Evolutionary conservation across 2,329 filamentous ascomycete genomes (phyloP), one percentile per base, ranked within the genome.

Genomic region (Cercospora berteroae): DNA sequence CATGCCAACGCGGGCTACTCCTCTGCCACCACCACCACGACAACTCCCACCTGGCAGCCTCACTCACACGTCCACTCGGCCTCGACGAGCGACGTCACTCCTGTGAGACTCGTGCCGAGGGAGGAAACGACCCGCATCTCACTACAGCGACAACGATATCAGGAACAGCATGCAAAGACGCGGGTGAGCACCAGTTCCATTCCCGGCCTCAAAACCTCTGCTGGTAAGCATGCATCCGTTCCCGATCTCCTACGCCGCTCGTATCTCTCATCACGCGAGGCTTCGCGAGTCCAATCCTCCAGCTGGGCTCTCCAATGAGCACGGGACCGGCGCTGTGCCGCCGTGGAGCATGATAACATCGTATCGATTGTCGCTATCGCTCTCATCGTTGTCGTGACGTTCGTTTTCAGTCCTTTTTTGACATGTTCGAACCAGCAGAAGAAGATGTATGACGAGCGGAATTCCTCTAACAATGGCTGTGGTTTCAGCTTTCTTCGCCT

Each of bases 401-500:
- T 6, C 3, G 3, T 23, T n/a, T 4, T 16, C 36, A n/a, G n/a
- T 39, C 36, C 36, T 39, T 8, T 39, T 39, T 8, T n/a, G 16
- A 6, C 5, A n/a, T 39, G 16, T n/a, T n/a, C 36, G 36, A n/a
- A 39, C 5, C 5, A n/a, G n/a, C 36, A 39, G 13, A 39, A n/a
- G 16, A 39, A 39, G 16, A 39, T 39, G 36, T 39, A 39, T 39
- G 36, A 39, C 2, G 16, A n/a, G 6, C 4, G 16, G 16, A 39
- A 2, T 39, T 3, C 8, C 18, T 55, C 64, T 66, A 52, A 66
- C 58, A 44, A 64, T 66, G 57, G 65, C 67, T 63, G 33, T 42
- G 55, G 61, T 64, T 48, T 60, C 79, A 95, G 92, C 91, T 27
- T 95, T 95, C 82, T 90, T 95, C 80, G 90, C 88, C 65, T 94